Evolutionary conservation across 345 rosid species (phyloP), one percentile per base, ranked within the genome.

Genomic region (Euphorbia pulcherrima): DNA sequence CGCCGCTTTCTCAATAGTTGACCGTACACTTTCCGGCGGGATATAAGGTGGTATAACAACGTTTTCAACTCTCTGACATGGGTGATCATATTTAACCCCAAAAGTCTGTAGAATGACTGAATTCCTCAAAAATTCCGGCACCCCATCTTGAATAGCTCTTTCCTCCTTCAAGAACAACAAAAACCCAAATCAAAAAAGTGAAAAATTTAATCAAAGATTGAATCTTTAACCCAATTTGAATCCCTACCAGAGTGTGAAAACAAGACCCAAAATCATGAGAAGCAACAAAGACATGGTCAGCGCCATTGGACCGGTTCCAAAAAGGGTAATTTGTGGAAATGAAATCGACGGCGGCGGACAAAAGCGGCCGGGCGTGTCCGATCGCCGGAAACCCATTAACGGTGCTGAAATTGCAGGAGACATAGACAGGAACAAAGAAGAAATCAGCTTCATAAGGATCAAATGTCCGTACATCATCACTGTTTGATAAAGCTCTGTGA

Each of bases 221-320:
- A 23, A 26, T 24, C 6, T 27, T 24, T 56, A 10, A 62, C 12
- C 4, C 7, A 20, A 5, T 26, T 20, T 41, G 10, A 62, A 14
- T 17, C 1, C 76, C 72, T 71, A 91, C 99, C 96, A 91, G 80
- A 20, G 99, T 81, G 77, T 91, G 97, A 73, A 91, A 94, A 72
- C 99, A 94, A 9, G 97, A 86, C 8, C 97, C 99, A 16, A 82
- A 91, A 72, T 94, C 99, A 72, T 94, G 99, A 6, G 99, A 85
- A 29, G 97, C 97, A 11, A 94, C 93, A 47, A 91, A 91, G 74
- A 91, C 85, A 67, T 94, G 99, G 72, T 94, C 97, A 37, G 83
- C 82, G 14, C 99, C 99, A 1, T 51, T 68, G 6, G 84, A 83
- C n/a, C 96, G 79, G 74, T 91, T 89, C 99, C 99, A 94, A 61